Base-by-base conservation (phyloP, 257 asterid genomes). In the Solanum pinnatisectum region DNA sequence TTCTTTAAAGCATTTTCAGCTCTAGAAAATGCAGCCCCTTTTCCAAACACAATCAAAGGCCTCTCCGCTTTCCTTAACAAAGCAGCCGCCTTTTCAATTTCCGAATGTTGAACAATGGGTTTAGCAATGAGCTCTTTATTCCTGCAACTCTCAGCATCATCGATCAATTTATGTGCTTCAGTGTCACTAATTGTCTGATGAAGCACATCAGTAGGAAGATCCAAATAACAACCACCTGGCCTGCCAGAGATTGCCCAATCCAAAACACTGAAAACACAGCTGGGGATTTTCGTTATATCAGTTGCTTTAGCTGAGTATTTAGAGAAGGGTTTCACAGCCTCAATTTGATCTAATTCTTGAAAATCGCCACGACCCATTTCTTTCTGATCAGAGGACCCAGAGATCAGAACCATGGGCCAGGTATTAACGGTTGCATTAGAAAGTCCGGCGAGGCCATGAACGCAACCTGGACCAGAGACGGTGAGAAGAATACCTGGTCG, bases 401-500 rank as follows among this genome's bases (percentile, higher is more conserved):
- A 96, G 65, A 96, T 94, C 87, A 96, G 30, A 46, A 96, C 92
- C 98, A 96, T 89, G 14, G 99, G 98, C 99, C 99, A 96, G 81
- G 93, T 92, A 59, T 96, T 96, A 44, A 91, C 91, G 44, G 92
- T 89, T 46, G 99, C 99, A 92, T 96, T 96, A 67, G 98, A 96
- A 5, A 96, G 87, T n/a, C 99, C 99, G 83, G 99, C 99, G 42
- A 96, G 94, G 2, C 95, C 99, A 77, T 96, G 99, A 84, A 96
- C 98, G 88, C 98, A 96, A 18, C 99, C 99, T 2, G 99, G 99
- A 37, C 98, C 99, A 6, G 99, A 96, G 2, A 96, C 99, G 1
- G 99, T 96, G 42, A 96, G 98, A 27, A 96, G 95, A n/a, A 96
- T 73, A 9, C 99, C 99, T 11, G 98, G 98, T 83, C 92, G 93